Conservation (phyloP, 495 filamentous ascomycete species). For the Gamarada debralockiae region DNA sequence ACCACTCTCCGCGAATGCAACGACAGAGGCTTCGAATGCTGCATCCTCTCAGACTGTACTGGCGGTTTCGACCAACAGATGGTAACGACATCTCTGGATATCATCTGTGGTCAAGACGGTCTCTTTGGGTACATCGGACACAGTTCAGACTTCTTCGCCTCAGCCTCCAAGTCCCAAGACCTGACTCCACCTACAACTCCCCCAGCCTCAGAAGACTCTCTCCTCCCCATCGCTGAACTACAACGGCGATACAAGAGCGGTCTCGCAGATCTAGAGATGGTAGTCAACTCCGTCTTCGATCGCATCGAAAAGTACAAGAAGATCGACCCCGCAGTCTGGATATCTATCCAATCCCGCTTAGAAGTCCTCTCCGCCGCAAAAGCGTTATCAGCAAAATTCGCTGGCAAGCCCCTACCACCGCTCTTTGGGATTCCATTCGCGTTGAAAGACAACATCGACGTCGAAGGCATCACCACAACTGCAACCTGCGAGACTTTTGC, state of each 20-base stretch:
- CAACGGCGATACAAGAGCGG: constrained; percentile 31
- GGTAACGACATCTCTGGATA: constrained; percentile 34
- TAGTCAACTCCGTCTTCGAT: constrained; percentile 36
- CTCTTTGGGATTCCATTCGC: constrained; percentile 63
- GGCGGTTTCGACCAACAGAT: constrained; percentile 34
- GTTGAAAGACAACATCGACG: constrained; percentile 62
- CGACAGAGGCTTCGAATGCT: constrained; percentile 72
- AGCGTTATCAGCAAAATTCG: constrained; percentile 37
- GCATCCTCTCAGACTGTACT: constrained; percentile 38
- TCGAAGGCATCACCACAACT: constrained; percentile 53
- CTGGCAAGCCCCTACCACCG: constrained; percentile 45
- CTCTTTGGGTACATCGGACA: constrained; percentile 27
- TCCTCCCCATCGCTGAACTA: constrained; percentile 33
- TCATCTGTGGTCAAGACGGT: constrained; percentile 32
- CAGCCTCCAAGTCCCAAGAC: constrained; percentile 24
- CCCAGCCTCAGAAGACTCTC: constrained; percentile 19
- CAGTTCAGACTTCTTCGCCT: constrained; percentile 33
- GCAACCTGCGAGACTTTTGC: constrained; percentile 52
- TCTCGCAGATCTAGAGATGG: constrained; percentile 26
- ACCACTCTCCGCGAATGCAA: constrained; percentile 69
- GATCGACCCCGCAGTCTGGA: constrained; percentile 52
- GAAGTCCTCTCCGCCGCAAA: constrained; percentile 38
- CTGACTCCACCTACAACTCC: constrained; percentile 32
- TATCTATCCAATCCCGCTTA: constrained; percentile 38
- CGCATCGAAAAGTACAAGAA: constrained; percentile 41